phyloP scores from a whole-genome alignment of 345 rosid species.

The Reutealis trisperma region DNA sequence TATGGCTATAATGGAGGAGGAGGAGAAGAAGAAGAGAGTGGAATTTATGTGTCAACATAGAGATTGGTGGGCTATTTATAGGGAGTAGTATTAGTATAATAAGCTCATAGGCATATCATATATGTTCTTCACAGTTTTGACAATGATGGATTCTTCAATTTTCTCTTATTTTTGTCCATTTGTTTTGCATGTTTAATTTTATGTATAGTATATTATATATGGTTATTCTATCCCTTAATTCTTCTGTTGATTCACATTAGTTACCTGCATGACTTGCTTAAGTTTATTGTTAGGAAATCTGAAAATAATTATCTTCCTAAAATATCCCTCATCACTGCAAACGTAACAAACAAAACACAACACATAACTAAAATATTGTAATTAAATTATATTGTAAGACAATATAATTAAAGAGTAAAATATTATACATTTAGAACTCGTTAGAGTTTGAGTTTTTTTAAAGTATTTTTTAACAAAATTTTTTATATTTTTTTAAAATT shows the following conservation, averaged over 20 bases:
- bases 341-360: too few species aligned
- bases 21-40: not conserved
- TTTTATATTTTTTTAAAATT: too few species aligned
- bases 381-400: too few species aligned
- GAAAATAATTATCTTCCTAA: too few species aligned
- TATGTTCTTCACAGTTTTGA: constrained; percentile 43
- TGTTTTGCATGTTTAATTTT: not conserved
- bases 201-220: too few species aligned
- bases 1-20: constrained; percentile 6
- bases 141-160: constrained; percentile 26
- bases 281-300: too few species aligned
- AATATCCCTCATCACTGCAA: too few species aligned
- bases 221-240: not conserved
- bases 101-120: constrained; percentile 24
- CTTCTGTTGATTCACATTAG: not conserved
- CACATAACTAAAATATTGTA: too few species aligned
- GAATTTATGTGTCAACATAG: not conserved
- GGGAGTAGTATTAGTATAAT: constrained; percentile 15
- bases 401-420: too few species aligned
- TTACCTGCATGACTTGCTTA: not conserved
- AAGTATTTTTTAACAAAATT: too few species aligned
- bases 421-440: too few species aligned
- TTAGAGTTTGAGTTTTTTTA: too few species aligned
- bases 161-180: not conserved
- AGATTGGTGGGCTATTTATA: constrained; percentile 36